Conservation (phyloP, 164 flowering plant genomes). For the Chimonanthus praecox region DNA sequence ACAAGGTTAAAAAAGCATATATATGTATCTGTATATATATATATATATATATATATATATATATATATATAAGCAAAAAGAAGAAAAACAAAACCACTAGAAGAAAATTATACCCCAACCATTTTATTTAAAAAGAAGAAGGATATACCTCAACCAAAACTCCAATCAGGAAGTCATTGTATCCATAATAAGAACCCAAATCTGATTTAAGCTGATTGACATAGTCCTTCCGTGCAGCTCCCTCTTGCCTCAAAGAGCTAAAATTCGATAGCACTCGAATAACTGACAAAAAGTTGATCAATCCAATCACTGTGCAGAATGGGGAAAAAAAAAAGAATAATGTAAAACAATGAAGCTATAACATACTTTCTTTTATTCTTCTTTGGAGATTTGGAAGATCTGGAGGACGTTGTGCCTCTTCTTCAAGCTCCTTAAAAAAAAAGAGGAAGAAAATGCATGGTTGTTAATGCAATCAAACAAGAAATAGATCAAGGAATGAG, state of each 20-base stretch:
- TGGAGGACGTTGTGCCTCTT: constrained; percentile 64
- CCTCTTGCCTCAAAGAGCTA: constrained; percentile 65
- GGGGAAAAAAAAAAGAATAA: not conserved
- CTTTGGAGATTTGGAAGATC: constrained; percentile 67
- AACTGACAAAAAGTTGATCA: constrained; percentile 31
- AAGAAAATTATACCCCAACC: not conserved
- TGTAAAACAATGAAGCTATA: not conserved
- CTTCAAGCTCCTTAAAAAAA: constrained; percentile 66
- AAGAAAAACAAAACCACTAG: not conserved
- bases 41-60: too few species aligned
- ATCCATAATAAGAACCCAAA: constrained; percentile 82
- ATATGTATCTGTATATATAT: too few species aligned
- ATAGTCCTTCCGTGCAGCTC: constrained; percentile 64
- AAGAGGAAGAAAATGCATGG: too few species aligned
- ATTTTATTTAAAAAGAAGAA: too few species aligned
- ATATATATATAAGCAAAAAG: not conserved
- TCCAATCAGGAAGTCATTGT: constrained; percentile 89
- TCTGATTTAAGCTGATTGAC: constrained; percentile 72
- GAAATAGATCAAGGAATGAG: not conserved
- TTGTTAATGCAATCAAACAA: not conserved
- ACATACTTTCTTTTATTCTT: constrained; percentile 83
- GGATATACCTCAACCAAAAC: constrained; percentile 62
- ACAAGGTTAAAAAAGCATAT: not conserved
- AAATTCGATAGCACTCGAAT: constrained; percentile 85
- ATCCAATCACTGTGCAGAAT: not conserved